Base-by-base conservation (phyloP, 352 stramenopile genomes). In the Phytopythium ostracodes region DNA sequence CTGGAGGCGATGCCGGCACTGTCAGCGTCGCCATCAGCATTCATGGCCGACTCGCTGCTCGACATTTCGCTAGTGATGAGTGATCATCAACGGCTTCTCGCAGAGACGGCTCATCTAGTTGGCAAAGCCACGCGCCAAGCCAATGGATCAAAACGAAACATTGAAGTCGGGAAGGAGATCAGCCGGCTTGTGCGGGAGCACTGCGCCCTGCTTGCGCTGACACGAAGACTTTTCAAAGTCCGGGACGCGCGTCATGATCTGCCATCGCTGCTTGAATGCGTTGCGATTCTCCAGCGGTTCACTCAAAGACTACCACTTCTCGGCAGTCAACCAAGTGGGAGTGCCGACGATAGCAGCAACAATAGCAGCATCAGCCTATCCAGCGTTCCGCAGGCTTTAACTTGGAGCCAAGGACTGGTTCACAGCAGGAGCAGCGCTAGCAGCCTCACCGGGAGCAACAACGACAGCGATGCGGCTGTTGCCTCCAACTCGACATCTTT, bases 51-150 rank as follows among this genome's bases (percentile, higher is more conserved):
- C 31, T 85, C 81, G 20, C 63, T 91, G 12, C 61, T 88, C 51
- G 81, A 89, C 46, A 91, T 91, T 49, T 89, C 81, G 20, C 79
- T 91, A 25, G 79, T 91, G 18, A 88, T 91, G 79, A 89, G 61
- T n/a, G 81, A 91, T 29, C 77, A 89, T 56, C 79, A 91, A 25
- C 77, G 72, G 0, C 69, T 91, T n/a, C 49, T 91, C 27, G 75
- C 71, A 1, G 73, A 91, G 62, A 72, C 74, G 0, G 68, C 79
- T 35, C 72, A 74, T 33, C 83, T 73, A 61, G 69, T 91, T 0
- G 58, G 47, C 2, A 87, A 88, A 62, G 66, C 60, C 7, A 69
- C 76, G 33, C 66, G 66, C 12, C 49, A 71, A 55, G 56, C 62
- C 1, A 52, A 24, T 4, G 33, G 36, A 44, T 11, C 51, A 22